These are phyloP conservation scores for Protomyces pachydermus DNA, from an alignment of 1,139 yeast species.

Conservation along the genomic window DNA sequence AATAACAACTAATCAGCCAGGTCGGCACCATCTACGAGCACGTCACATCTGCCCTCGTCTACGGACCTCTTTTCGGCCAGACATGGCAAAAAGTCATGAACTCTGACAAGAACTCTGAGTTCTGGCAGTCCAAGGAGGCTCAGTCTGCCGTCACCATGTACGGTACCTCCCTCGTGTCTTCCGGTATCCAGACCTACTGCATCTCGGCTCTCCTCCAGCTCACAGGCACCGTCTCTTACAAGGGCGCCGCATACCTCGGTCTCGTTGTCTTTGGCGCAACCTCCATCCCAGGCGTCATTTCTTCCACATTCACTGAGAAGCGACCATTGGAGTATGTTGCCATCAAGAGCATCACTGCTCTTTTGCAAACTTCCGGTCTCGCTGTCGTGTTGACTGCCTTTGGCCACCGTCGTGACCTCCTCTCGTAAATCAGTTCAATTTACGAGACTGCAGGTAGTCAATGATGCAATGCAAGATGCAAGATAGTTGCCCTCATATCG, in stretches of 20 bases:
- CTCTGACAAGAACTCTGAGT: conserved; percentile 37
- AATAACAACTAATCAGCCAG: conserved; percentile 36
- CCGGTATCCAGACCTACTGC: conserved; percentile 44
- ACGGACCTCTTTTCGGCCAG: conserved; percentile 44
- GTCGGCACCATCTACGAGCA: conserved; percentile 44
- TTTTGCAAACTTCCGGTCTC: conserved; percentile 45
- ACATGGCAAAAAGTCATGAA: conserved; percentile 39
- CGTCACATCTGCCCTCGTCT: conserved; percentile 39
- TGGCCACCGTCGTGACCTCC: conserved; percentile 13
- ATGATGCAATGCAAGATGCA: no score
- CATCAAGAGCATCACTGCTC: conserved; percentile 39
- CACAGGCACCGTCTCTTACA: conserved; percentile 41
- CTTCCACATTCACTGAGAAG: conserved; percentile 40
- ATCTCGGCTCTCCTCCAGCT: conserved; percentile 43
- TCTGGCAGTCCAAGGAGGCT: conserved; percentile 41
- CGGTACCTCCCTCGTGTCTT: conserved; percentile 40
- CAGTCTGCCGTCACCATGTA: conserved; percentile 41
- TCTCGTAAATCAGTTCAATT: neutral
- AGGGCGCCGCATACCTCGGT: conserved; percentile 45
- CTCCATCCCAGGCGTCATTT: conserved; percentile 41
- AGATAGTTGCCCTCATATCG: no score
- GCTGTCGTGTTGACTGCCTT: conserved; percentile 34
- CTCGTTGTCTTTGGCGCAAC: conserved; percentile 42
- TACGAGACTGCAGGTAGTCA: no score
- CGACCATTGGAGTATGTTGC: conserved; percentile 41